Conservation (phyloP, 352 stramenopile species). For the Phytophthora multivora region DNA sequence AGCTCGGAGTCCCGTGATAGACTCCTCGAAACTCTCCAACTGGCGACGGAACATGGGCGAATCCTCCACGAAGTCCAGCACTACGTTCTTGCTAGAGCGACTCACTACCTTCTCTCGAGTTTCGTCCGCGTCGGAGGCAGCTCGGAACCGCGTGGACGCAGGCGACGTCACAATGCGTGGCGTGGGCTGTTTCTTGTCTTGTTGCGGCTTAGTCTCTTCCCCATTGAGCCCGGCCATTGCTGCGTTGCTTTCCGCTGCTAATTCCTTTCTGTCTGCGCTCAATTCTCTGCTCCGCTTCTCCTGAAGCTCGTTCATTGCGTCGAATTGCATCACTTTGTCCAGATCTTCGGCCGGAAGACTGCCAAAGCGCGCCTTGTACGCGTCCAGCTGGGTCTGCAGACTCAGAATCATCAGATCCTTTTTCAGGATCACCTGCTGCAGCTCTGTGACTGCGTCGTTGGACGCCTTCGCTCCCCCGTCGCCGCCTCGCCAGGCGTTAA, state of each 20-base stretch:
- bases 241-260: constrained; percentile 7
- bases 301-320: constrained; percentile 17
- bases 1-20: constrained; percentile 59
- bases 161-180: constrained; percentile 12
- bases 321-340: constrained; percentile 25
- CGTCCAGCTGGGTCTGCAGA: constrained; percentile 69
- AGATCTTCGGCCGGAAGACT: constrained; percentile 45
- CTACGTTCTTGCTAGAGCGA: constrained; percentile 71
- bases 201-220: neutral
- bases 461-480: constrained; percentile 24
- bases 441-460: constrained; percentile 50
- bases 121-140: constrained; percentile 17
- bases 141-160: constrained; percentile 3
- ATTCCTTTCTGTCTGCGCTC: constrained; percentile 15
- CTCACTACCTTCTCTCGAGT: constrained; percentile 23
- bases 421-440: constrained; percentile 84
- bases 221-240: constrained; percentile 1
- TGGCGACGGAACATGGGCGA: constrained; percentile 87
- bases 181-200: constrained; percentile 18
- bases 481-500: constrained; percentile 31
- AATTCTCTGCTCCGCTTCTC: constrained; percentile 24
- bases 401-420: constrained; percentile 87
- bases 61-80: constrained; percentile 86
- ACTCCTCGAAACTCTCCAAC: constrained; percentile 82
- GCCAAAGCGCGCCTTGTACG: constrained; percentile 61